These are phyloP conservation scores for Fusarium sp. DNA, from an alignment of 2,329 filamentous ascomycete species.

Conservation along the genomic window DNA sequence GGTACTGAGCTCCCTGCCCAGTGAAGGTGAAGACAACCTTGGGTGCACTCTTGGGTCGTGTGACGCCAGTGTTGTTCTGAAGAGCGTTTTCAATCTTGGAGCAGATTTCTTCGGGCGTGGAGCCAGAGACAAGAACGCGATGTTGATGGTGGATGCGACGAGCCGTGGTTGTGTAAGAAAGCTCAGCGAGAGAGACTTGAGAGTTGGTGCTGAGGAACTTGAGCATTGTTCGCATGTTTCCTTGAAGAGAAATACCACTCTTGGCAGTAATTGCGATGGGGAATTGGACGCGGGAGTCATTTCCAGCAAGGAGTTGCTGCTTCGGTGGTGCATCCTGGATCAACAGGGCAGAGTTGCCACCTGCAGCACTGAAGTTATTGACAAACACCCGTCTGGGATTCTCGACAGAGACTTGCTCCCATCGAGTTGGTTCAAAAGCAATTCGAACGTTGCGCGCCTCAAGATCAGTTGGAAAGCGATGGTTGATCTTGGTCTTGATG, in stretches of 20 bases:
- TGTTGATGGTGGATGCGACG: slow-evolving; percentile 52
- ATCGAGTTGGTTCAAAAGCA: slow-evolving; percentile 62
- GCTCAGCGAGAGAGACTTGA: slow-evolving; percentile 54
- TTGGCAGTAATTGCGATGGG: slow-evolving; percentile 23
- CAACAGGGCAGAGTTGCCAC: slow-evolving; percentile 76
- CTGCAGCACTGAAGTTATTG: slow-evolving; percentile 78
- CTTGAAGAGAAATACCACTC: slow-evolving; percentile 15
- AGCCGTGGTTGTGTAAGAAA: slow-evolving; percentile 59
- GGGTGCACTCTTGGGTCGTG: slow-evolving; percentile 20
- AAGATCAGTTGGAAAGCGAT: slow-evolving; percentile 55
- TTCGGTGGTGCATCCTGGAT: slow-evolving; percentile 63
- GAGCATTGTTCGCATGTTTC: slow-evolving; percentile 17
- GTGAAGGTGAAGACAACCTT: slow-evolving; percentile 55
- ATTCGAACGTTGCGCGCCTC: slow-evolving; percentile 60
- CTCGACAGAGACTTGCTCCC: slow-evolving; percentile 51
- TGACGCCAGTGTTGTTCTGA: slow-evolving; percentile 8
- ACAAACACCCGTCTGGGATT: slow-evolving; percentile 63
- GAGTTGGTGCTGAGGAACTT: slow-evolving; percentile 38
- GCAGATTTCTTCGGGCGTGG: neutral
- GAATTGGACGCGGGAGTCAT: slow-evolving; percentile 46
- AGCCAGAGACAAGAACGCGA: slow-evolving; percentile 53
- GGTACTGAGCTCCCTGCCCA: slow-evolving; percentile 55
- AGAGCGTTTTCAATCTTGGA: slow-evolving; percentile 20
- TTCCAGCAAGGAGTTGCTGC: slow-evolving; percentile 51
- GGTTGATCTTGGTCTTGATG: slow-evolving; percentile 62